Evolutionary conservation across 2,329 filamentous ascomycete genomes (phyloP).

Genomic region (Fusarium protoensiforme): DNA sequence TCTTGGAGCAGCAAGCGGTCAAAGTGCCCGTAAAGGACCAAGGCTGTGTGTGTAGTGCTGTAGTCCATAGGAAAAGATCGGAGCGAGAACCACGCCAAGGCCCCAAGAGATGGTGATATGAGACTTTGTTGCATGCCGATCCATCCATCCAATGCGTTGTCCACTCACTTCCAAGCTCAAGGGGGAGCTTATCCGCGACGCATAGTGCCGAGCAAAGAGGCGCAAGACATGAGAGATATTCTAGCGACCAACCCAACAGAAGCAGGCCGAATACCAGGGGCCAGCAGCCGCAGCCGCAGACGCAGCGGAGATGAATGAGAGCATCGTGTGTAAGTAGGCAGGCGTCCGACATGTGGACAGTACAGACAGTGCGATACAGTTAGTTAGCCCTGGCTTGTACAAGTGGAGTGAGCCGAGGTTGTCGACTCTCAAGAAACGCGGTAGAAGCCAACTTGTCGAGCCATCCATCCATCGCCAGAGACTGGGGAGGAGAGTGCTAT

Average conservation of each 20-base stretch:
- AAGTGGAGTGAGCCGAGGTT: slow-evolving; percentile 30
- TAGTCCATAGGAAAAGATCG: slow-evolving; percentile 20
- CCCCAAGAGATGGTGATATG: slow-evolving; percentile 21
- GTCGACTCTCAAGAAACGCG: slow-evolving; percentile 14
- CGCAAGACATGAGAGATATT: slow-evolving; percentile 27
- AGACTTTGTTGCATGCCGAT: slow-evolving; percentile 31
- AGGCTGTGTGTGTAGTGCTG: neutral
- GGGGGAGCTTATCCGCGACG: slow-evolving; percentile 28
- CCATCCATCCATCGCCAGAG: slow-evolving; percentile 8
- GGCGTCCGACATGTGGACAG: neutral
- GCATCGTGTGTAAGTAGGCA: neutral
- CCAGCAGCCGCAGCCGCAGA: slow-evolving; percentile 16
- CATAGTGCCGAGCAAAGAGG: slow-evolving; percentile 23
- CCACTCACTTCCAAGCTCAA: slow-evolving; percentile 29
- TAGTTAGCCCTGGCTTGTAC: slow-evolving; percentile 5
- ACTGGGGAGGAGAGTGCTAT: slow-evolving; percentile 10
- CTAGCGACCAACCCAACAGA: slow-evolving; percentile 8
- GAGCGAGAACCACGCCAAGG: slow-evolving; percentile 23
- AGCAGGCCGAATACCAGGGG: neutral
- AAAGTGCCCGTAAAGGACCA: neutral
- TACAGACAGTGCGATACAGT: neutral
- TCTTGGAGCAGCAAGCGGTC: slow-evolving; percentile 21
- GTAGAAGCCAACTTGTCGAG: slow-evolving; percentile 21
- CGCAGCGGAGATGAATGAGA: slow-evolving; percentile 18
- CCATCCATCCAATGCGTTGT: slow-evolving; percentile 29